These are phyloP conservation scores for Trichoderma sp. DNA, from an alignment of 2,329 filamentous ascomycete species.

Conservation along the genomic window DNA sequence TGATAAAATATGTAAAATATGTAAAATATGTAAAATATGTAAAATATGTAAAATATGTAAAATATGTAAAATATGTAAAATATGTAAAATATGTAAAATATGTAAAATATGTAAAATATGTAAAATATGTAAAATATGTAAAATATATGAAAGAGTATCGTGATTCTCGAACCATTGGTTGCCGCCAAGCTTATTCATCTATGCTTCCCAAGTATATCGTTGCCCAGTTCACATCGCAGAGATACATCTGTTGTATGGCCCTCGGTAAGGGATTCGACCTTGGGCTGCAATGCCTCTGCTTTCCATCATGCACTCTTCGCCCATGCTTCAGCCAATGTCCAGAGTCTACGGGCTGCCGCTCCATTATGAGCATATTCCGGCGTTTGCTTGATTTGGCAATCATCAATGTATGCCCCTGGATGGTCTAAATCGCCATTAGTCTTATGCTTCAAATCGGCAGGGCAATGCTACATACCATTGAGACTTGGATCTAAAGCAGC, in stretches of 20 bases:
- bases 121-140: too few species aligned
- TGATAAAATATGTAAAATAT: too few species aligned
- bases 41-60: too few species aligned
- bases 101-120: too few species aligned
- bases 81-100: too few species aligned
- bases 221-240: neutral
- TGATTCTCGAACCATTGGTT: neutral
- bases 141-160: neutral
- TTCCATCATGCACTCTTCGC: neutral
- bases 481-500: constrained; percentile 12
- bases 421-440: neutral
- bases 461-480: neutral
- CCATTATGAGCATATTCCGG: neutral
- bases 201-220: neutral
- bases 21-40: too few species aligned
- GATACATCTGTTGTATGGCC: neutral
- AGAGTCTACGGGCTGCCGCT: neutral
- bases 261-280: neutral
- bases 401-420: neutral
- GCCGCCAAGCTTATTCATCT: neutral
- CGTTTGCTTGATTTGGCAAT: neutral
- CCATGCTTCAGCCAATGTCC: constrained; percentile 8
- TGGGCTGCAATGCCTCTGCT: too few species aligned
- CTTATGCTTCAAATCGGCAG: fast-evolving
- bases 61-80: too few species aligned